Percentiles rank a stretch among this genome's conserved stretches.
phyloP scores from a whole-genome alignment of 345 rosid genomes.

The Linum trigynum region DNA sequence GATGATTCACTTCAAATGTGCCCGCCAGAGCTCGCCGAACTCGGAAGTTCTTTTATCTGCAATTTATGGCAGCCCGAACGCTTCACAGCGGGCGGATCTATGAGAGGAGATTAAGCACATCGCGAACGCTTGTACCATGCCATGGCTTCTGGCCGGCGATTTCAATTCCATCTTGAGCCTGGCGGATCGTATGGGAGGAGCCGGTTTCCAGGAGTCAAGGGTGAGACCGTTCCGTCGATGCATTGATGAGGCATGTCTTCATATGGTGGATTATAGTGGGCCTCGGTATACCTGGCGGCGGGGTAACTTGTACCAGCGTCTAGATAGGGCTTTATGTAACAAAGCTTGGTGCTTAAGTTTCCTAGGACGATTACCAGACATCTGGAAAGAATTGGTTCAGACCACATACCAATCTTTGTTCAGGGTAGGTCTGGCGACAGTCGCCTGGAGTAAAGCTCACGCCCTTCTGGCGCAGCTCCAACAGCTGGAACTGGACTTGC shows the following conservation, averaged over 20 bases:
- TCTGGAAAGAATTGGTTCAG: background rate
- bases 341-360: background rate
- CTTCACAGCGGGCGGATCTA: too few species aligned
- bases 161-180: too few species aligned
- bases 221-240: background rate
- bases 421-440: background rate
- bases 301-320: background rate
- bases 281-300: background rate
- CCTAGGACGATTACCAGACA: background rate
- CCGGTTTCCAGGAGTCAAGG: too few species aligned
- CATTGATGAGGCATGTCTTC: background rate
- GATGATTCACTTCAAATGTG: too few species aligned
- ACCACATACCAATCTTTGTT: background rate
- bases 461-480: too few species aligned
- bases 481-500: background rate
- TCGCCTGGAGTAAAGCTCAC: background rate
- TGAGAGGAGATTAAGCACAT: too few species aligned
- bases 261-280: background rate
- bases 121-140: too few species aligned
- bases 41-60: too few species aligned
- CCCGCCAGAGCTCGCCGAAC: too few species aligned
- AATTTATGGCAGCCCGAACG: too few species aligned
- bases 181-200: too few species aligned
- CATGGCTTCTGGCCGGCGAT: too few species aligned
- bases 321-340: background rate